Evolutionary conservation across 306 rosid genomes (phyloP).

Genomic region (Trichosanthes truncata): DNA sequence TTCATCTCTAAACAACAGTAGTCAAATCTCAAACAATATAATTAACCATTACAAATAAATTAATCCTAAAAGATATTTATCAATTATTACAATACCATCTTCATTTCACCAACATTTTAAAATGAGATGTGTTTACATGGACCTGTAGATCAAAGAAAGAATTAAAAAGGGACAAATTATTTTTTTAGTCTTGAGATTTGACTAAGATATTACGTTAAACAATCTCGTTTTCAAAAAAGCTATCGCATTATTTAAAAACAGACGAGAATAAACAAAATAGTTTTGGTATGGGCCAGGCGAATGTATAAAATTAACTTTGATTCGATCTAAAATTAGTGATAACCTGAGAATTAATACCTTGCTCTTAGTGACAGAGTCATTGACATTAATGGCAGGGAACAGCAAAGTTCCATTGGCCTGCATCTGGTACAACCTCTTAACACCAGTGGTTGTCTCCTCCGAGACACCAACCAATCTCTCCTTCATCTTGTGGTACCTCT

Average conservation of each 20-base stretch:
- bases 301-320: background rate
- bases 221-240: too few species aligned
- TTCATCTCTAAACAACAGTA: background rate
- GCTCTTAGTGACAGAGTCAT: slow-evolving; percentile 97
- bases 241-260: background rate
- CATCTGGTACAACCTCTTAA: slow-evolving; percentile 97
- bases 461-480: slow-evolving; percentile 81
- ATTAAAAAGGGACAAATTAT: background rate
- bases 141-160: background rate
- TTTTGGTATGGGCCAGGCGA: background rate
- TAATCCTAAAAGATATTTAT: background rate
- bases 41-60: background rate
- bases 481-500: slow-evolving; percentile 87
- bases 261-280: too few species aligned
- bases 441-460: slow-evolving; percentile 97
- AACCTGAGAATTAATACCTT: slow-evolving; percentile 31
- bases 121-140: too few species aligned
- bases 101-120: background rate
- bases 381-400: slow-evolving; percentile 94
- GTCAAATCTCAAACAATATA: slow-evolving; percentile 11
- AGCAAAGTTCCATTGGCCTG: slow-evolving; percentile 56
- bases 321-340: background rate
- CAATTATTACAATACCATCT: background rate
- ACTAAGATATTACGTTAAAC: background rate
- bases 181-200: background rate